Conservation (phyloP, 345 rosid species). For the Eucalyptus dawsonii region DNA sequence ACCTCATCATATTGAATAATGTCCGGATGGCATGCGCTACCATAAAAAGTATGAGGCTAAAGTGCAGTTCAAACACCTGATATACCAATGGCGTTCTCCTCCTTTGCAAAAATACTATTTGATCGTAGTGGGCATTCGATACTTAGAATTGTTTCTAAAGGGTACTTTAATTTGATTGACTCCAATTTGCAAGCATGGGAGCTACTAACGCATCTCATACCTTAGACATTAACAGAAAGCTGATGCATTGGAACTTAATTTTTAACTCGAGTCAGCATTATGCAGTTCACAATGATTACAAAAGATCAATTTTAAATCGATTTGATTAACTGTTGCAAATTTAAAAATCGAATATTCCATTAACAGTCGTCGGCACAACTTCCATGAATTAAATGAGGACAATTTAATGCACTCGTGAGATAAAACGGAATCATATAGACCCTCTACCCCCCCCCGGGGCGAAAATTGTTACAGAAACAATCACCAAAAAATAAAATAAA, state of each 20-base stretch:
- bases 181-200: constrained; percentile 3
- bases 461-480: not conserved
- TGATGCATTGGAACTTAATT: not conserved
- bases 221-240: not conserved
- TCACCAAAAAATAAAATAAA: no score
- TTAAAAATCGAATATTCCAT: not conserved
- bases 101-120: not conserved
- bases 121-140: not conserved
- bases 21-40: not conserved
- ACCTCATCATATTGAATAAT: not conserved
- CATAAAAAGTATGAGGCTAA: not conserved
- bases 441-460: no score
- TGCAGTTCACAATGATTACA: not conserved
- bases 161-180: not conserved
- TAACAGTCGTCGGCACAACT: not conserved
- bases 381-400: not conserved
- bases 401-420: not conserved
- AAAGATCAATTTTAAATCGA: not conserved
- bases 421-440: not conserved
- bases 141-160: not conserved
- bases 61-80: not conserved
- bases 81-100: not conserved
- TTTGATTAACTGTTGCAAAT: not conserved
- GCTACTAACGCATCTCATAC: not conserved
- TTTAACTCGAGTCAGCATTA: not conserved